Percentiles rank a stretch among this genome's conserved stretches.
These are phyloP conservation scores for Heterobasidion parviporum DNA, from an alignment of 1,284 basidiomycete genomes.

Conservation along the genomic window DNA sequence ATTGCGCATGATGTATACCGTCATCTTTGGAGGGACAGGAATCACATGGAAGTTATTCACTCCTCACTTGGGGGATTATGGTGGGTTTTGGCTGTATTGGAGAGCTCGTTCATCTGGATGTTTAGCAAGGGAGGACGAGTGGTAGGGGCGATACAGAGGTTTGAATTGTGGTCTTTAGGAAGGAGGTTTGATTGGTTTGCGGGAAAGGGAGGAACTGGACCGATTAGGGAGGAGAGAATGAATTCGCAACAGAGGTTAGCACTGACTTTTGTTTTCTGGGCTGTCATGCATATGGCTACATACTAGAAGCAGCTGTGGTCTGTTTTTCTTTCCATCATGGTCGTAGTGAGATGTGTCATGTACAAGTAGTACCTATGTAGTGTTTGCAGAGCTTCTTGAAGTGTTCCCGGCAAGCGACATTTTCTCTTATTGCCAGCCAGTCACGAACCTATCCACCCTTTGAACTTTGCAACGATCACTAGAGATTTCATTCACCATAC, in stretches of 20 bases:
- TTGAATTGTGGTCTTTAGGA: slow-evolving; percentile 30
- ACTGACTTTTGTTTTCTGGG: background rate
- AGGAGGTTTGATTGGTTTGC: slow-evolving; percentile 51
- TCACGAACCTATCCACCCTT: too few species aligned
- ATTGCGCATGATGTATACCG: slow-evolving; percentile 39
- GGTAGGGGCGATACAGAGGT: slow-evolving; percentile 34
- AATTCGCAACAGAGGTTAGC: slow-evolving; percentile 17
- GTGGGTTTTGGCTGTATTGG: slow-evolving; percentile 35
- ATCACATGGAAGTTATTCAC: slow-evolving; percentile 24
- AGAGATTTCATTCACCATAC: too few species aligned
- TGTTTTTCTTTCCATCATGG: too few species aligned
- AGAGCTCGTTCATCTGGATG: slow-evolving; percentile 43
- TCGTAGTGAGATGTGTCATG: too few species aligned
- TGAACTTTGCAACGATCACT: too few species aligned
- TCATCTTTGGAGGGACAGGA: slow-evolving; percentile 32
- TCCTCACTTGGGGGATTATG: slow-evolving; percentile 24
- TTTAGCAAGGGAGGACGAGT: slow-evolving; percentile 41
- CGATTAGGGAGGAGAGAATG: slow-evolving; percentile 32
- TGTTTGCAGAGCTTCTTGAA: too few species aligned
- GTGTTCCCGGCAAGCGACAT: too few species aligned
- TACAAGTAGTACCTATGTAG: too few species aligned
- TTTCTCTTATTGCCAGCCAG: too few species aligned
- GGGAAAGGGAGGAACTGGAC: slow-evolving; percentile 29
- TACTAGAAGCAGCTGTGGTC: too few species aligned
- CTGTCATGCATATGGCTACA: background rate